A percentile compares a stretch with the other conserved stretches of the same genome.
Evolutionary conservation across 805 yeast species (phyloP).

Genomic region (Teunomyces tritomae): DNA sequence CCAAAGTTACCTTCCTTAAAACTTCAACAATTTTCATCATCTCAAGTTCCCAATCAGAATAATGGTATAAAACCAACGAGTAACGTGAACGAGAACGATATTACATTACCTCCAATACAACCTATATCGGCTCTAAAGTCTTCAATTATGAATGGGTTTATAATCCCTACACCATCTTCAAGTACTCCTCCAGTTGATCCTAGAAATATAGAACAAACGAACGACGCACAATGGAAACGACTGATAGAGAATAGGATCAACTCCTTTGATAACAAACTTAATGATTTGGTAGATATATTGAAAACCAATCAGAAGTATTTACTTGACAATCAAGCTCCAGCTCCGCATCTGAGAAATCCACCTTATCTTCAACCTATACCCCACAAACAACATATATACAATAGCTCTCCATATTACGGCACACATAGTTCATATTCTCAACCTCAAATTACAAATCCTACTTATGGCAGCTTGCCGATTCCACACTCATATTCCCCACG

Average conservation of each 20-base stretch:
- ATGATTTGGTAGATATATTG: constrained; percentile 35
- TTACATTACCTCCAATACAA: constrained; percentile 15
- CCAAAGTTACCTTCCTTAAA: constrained; percentile 47
- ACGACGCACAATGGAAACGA: constrained; percentile 29
- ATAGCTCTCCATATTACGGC: not conserved
- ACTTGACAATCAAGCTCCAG: constrained; percentile 10
- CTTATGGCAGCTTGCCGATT: not conserved
- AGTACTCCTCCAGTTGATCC: not conserved
- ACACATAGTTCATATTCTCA: not conserved
- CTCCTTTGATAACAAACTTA: constrained; percentile 36
- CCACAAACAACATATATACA: not conserved
- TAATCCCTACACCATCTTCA: not conserved
- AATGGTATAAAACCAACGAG: not conserved
- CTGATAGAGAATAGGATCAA: constrained; percentile 34
- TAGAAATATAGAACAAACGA: not conserved
- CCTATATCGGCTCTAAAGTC: constrained; percentile 4
- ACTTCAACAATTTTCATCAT: constrained; percentile 14
- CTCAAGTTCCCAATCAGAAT: not conserved
- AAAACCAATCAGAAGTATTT: constrained; percentile 30
- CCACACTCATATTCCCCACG: not conserved
- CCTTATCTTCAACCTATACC: constrained; percentile 2
- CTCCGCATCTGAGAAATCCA: not conserved
- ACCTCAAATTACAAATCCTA: not conserved
- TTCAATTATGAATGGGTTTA: not conserved
- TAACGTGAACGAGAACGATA: constrained; percentile 4